A percentile compares a stretch with the other conserved stretches of the same genome.
Evolutionary conservation across 257 asterid species (phyloP).

Genomic region (Lycium barbarum): DNA sequence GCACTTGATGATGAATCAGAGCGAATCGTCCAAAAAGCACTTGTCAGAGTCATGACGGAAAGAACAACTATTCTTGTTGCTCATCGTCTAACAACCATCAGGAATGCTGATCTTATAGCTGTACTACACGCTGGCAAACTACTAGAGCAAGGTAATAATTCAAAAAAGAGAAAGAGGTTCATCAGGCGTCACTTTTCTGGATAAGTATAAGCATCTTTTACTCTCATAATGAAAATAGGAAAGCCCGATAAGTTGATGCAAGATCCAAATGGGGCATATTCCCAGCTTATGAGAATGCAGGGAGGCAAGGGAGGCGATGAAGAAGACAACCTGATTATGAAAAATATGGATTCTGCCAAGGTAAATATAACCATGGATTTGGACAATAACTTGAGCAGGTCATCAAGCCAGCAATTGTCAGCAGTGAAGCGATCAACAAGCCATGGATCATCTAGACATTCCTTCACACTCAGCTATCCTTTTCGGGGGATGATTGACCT

Average conservation of each 20-base stretch:
- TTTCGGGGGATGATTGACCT: background rate
- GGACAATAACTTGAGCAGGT: background rate
- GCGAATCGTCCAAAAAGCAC: constrained; percentile 34
- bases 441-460: background rate
- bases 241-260: constrained; percentile 38
- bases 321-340: background rate
- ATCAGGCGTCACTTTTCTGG: background rate
- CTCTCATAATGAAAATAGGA: constrained; percentile 30
- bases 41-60: constrained; percentile 23
- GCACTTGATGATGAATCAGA: constrained; percentile 48
- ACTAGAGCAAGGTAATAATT: constrained; percentile 43
- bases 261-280: constrained; percentile 38
- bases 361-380: background rate
- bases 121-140: constrained; percentile 40
- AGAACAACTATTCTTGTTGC: constrained; percentile 40
- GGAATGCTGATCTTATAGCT: constrained; percentile 40
- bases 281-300: constrained; percentile 30
- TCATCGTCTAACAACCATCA: constrained; percentile 36
- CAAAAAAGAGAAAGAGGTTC: background rate
- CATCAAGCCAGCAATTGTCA: background rate
- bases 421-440: background rate
- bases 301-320: background rate
- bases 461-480: background rate
- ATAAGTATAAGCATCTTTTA: background rate
- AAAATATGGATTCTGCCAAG: background rate